A percentile compares a stretch with the other conserved stretches of the same genome.
These are phyloP conservation scores for Galerina marginata DNA, from an alignment of 768 basidiomycete genomes.

Conservation along the genomic window DNA sequence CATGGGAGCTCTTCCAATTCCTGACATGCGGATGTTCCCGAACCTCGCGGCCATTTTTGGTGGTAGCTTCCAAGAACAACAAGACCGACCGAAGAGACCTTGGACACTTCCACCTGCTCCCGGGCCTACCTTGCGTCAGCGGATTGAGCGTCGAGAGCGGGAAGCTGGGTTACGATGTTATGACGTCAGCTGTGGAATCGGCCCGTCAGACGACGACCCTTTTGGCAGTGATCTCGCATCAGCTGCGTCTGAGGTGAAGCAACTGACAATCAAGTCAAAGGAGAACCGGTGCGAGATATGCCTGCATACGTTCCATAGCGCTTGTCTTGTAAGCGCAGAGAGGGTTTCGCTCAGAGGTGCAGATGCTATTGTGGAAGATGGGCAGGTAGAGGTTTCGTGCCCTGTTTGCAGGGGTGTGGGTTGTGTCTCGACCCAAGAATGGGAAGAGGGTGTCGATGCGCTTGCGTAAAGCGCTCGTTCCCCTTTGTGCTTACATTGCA, in stretches of 20 bases:
- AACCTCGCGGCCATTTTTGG: slow-evolving; percentile 11
- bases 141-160: slow-evolving; percentile 73
- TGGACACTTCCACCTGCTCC: slow-evolving; percentile 25
- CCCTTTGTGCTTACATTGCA: too few relatives aligned
- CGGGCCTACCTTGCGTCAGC: slow-evolving; percentile 51
- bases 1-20: background rate
- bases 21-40: slow-evolving; percentile 4
- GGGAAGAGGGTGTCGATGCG: slow-evolving; percentile 54
- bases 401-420: slow-evolving; percentile 75
- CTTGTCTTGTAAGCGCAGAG: slow-evolving; percentile 76
- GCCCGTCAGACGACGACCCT: slow-evolving; percentile 77
- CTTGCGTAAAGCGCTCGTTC: slow-evolving; percentile 1
- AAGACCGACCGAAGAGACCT: slow-evolving; percentile 18
- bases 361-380: slow-evolving; percentile 43
- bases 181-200: slow-evolving; percentile 76
- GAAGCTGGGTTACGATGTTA: slow-evolving; percentile 75
- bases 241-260: slow-evolving; percentile 34
- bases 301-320: slow-evolving; percentile 70
- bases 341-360: slow-evolving; percentile 66
- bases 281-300: slow-evolving; percentile 47
- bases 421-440: slow-evolving; percentile 60
- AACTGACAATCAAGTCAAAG: slow-evolving; percentile 42
- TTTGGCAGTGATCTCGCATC: slow-evolving; percentile 38
- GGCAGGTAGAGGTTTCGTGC: slow-evolving; percentile 70
- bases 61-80: background rate